phyloP scores from a whole-genome alignment of 768 basidiomycete species.

The Mycena alexandri region DNA sequence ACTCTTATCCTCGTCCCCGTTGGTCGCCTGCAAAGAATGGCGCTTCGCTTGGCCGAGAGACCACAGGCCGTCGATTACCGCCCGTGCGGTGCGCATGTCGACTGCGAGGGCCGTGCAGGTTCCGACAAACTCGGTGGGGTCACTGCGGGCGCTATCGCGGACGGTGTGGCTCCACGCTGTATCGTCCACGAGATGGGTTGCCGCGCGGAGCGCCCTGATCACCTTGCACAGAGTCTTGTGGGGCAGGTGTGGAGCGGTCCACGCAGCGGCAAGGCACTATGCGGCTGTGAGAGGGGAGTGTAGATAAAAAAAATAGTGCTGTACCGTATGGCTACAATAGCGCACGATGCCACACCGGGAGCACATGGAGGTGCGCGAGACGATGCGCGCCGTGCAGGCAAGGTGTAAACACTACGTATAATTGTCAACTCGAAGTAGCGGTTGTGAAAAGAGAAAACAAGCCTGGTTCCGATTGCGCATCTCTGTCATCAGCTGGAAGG shows the following conservation, averaged over 20 bases:
- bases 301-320: background rate
- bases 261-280: constrained; percentile 20
- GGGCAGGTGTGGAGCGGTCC: constrained; percentile 19
- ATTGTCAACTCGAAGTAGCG: constrained; percentile 1
- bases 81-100: constrained; percentile 3
- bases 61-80: constrained; percentile 17
- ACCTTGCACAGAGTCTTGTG: constrained; percentile 23
- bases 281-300: constrained; percentile 14
- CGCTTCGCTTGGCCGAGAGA: constrained; percentile 21
- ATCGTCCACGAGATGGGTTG: constrained; percentile 4
- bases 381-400: constrained; percentile 11
- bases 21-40: constrained; percentile 15
- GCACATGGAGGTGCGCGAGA: constrained; percentile 16
- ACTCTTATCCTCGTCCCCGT: constrained; percentile 10
- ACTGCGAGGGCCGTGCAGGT: constrained; percentile 3
- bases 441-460: constrained; percentile 9
- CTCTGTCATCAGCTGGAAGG: constrained; percentile 16
- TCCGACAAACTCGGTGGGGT: constrained; percentile 7
- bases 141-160: constrained; percentile 12
- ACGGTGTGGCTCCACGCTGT: constrained; percentile 22
- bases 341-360: constrained; percentile 20
- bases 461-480: constrained; percentile 25
- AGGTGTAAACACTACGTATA: constrained; percentile 13
- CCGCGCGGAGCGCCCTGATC: constrained; percentile 20
- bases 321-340: constrained; percentile 17